Evolutionary conservation across 768 basidiomycete genomes (phyloP), one percentile per base, ranked within the genome.

Genomic region (Hygrophoropsis aurantiaca): DNA sequence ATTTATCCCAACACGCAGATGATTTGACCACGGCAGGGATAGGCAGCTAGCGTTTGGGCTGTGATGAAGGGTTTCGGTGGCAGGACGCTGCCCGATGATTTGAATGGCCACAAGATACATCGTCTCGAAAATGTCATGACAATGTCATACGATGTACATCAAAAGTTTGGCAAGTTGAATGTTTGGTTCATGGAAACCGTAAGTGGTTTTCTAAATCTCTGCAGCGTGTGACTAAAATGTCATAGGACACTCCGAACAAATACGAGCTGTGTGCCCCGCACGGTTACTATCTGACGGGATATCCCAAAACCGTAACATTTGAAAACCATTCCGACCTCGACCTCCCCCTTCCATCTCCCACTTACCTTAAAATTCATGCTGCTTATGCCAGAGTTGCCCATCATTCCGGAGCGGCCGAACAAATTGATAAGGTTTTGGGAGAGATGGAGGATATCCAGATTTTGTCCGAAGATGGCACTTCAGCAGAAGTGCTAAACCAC

Each of bases 101-200:
- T 69, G 37, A 53, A 60, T 33, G 67, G 60, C 11, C 37, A 40
- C 16, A 46, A 50, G 33, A 54, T 67, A 15, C 62, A 68, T 52
- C 56, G 50, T 26, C 38, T 49, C 21, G 41, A 52, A 25, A 57
- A 57, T 40, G 39, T 52, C 11, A 16, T 57, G n/a, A 55, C 48
- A 5, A 32, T 54, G 46, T 40, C 21, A 20, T 7, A 16, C 15
- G 34, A 34, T 23, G 39, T 59, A 5, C 62, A 65, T 48, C 5
- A 21, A 0, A 23, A 5, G 11, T 73, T 71, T 45, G 61, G 61
- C 50, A n/a, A 36, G n/a, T 51, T 67, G 32, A 30, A 46, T 1
- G 24, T 69, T 24, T 71, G 69, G 67, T 52, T 71, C 6, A 61
- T 58, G 45, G 54, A 56, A 46, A 68, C 60, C 24, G 68, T 67